Base-by-base conservation (phyloP, 2,329 filamentous ascomycete species). In the Penicillium sp. region DNA sequence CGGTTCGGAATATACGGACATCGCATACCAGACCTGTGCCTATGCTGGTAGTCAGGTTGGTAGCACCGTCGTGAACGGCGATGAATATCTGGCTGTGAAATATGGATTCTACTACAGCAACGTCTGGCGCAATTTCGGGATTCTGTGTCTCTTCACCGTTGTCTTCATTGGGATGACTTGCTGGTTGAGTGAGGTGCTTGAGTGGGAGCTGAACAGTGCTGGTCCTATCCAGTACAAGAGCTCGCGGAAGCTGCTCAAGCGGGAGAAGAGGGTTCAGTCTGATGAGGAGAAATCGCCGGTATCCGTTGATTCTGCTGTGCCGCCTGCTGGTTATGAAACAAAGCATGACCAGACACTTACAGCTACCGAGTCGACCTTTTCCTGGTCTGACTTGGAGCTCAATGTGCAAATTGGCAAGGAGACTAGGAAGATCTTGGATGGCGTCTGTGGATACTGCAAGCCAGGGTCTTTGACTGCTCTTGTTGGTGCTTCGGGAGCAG, bases 381-480 rank as follows among this genome's bases (percentile, higher is more conserved):
- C 87, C 0, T 90, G 86, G 84, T 76, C 80, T 38, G 78, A 88
- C 57, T 75, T 90, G 19, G 79, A 85, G 31, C 90, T 90, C 64
- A 85, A 81, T 0, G 86, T 92, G 0, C 84, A 85, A 0, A 84
- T 86, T 58, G 77, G 83, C 21, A 84, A 83, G 39, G 78, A 78
- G 43, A 71, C 82, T 52, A 79, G 82, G 21, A 79, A 82, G 64
- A 75, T 89, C 1, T 74, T 89, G 46, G 84, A 88, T 67, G 80
- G 85, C 2, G 84, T 92, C 49, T 84, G 80, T 57, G 90, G 90
- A 0, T 92, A 89, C 63, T 88, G 85, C 7, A 90, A 89, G 67
- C 89, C 89, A 0, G 89, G 90, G 6, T 77, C 87, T 31, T 83
- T 93, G 79, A 84, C 89, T n/a, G 90, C 90, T 0, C 78, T 93